Base-by-base conservation (phyloP, 1,284 basidiomycete species). In the Amylostereum areolatum region DNA sequence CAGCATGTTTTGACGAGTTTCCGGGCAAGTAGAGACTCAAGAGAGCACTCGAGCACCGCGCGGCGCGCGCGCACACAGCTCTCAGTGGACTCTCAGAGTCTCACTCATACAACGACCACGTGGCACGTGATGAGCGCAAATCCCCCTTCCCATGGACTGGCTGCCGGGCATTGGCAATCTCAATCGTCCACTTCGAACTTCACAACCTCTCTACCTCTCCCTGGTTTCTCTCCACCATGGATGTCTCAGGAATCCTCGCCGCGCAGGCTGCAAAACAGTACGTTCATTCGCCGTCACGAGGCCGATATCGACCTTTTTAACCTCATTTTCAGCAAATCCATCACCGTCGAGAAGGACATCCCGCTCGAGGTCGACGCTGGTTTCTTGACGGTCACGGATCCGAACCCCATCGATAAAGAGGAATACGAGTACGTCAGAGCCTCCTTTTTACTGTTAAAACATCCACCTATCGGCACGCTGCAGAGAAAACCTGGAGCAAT, bases 291-390 rank as follows among this genome's bases (percentile, higher is more conserved):
- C 8, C 2, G 11, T 9, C 46, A 2, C 7, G 12, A 10, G 2
- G n/a, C 33, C n/a, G 8, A 6, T 12, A 1, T 12, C 37, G 12
- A 11, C 37, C 6, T 11, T 28, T 36, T 25, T 18, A 29, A 6
- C 8, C 35, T 36, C 9, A 35, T 9, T 7, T 35, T 35, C 58
- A 91, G 88, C 61, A 81, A 85, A 68, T 74, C 81, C 33, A 72
- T 81, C 41, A 67, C 75, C 10, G 83, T 91, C 51, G 81, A 90
- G 60, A 92, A 91, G 65, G 85, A 90, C 48, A 84, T 82, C 7
- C 85, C 91, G 2, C 78, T 93, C 55, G 82, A 88, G 49, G 72
- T 94, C 55, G 95, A 99, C 68, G 63, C 85, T 6, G 94, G 90
- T 12, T 80, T 89, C 40, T 74, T 99, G 25, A 81, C 87, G 1